Base-by-base conservation (phyloP, 1,284 basidiomycete species). In the Fomitopsis palustris region DNA sequence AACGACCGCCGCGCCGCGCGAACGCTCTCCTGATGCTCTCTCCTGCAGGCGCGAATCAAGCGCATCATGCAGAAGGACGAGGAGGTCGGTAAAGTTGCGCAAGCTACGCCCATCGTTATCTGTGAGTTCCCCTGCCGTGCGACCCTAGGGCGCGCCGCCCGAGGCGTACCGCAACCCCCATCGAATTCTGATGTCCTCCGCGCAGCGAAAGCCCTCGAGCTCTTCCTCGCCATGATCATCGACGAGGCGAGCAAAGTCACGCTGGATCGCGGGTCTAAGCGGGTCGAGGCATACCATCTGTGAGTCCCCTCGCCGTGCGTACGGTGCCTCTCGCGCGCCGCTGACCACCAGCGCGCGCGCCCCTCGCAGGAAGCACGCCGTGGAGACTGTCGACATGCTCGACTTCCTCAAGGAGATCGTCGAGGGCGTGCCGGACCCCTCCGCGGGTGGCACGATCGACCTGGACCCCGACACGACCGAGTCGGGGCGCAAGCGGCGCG, bases 61-160 rank as follows among this genome's bases (percentile, higher is more conserved):
- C 95, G 96, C 80, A 98, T 99, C 62, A 99, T 99, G 94, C 96
- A 99, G 79, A 95, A 96, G 73, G 96, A 99, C 72, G 97, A 99
- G 72, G 96, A 99, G 73, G 96, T 99, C 17, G 96, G 97, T 58
- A 99, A 99, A 75, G 94, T 99, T 19, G 96, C 97, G 1, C 93
- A 95, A 70, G 96, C 95, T 16, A 98, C 96, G 4, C 97, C 97
- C 0, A 87, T 99, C 60, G 92, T 98, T 63, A 97, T 99, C 68
- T 99, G 97, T 98, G 71, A 74, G 94, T 86, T 23, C 12, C 38
- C 6, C n/a, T 19, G n/a, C n/a, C n/a, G 16, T 37, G 17, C 14
- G 38, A 16, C 9, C 14, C 4, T 29, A 10, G 17, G 33, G 19
- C n/a, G 23, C 12, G 31, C 21, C 21, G 45, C 35, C n/a, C n/a